A percentile compares a stretch with the other conserved stretches of the same genome.
Conservation (phyloP, 352 stramenopile genomes). For the Peronosclerospora sorghi region DNA sequence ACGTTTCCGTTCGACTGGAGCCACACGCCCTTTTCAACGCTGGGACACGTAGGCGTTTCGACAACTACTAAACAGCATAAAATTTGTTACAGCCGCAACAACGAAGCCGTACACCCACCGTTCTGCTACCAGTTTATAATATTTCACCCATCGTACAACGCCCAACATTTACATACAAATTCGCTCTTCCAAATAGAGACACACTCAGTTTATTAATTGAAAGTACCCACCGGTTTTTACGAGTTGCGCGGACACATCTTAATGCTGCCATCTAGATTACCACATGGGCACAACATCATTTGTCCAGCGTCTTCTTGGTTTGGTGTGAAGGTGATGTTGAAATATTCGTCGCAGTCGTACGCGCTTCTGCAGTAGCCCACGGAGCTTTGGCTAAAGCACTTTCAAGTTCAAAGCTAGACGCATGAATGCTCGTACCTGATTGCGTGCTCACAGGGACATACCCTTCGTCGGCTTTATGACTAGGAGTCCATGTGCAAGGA, state of each 20-base stretch:
- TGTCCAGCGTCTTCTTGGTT: slow-evolving; percentile 18
- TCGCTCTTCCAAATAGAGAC: no score
- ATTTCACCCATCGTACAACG: no score
- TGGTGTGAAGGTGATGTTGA: slow-evolving; percentile 33
- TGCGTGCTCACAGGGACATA: slow-evolving; percentile 50
- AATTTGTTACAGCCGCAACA: no score
- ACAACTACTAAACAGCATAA: no score
- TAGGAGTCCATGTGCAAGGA: slow-evolving; percentile 69
- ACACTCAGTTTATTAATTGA: no score
- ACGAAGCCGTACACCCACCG: no score
- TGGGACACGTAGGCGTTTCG: no score
- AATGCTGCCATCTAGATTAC: slow-evolving; percentile 1
- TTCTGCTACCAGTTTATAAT: no score
- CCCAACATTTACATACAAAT: no score
- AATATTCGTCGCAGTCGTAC: slow-evolving; percentile 35
- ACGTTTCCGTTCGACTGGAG: no score
- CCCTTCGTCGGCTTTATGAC: slow-evolving; percentile 33
- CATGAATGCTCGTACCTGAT: slow-evolving; percentile 43
- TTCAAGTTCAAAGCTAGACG: slow-evolving; percentile 59
- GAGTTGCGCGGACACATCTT: slow-evolving; percentile 3
- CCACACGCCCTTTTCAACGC: no score
- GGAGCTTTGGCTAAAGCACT: slow-evolving; percentile 48
- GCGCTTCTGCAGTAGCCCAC: slow-evolving; percentile 49
- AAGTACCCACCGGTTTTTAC: slow-evolving; percentile 22
- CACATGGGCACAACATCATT: slow-evolving; percentile 8